Evolutionary conservation across 2,329 filamentous ascomycete genomes (phyloP), one percentile per base, ranked within the genome.

Genomic region (Scytalidium lignicola): DNA sequence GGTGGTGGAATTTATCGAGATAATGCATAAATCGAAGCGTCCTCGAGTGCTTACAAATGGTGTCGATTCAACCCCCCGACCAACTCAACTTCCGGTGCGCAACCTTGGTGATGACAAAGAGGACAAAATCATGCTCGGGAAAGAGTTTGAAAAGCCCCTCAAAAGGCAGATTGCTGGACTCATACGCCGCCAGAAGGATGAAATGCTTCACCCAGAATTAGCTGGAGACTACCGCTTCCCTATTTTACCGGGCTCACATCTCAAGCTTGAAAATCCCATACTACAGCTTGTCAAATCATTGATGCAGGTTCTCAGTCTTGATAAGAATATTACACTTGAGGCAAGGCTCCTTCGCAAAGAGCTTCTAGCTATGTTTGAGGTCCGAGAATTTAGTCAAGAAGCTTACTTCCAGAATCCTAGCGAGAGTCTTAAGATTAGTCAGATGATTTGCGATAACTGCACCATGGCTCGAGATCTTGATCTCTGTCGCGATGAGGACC

Each of bases 211-310:
- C 64, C 86, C 90, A 0, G 90, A 96, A 61, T 80, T 97, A 2
- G 88, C 88, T 1, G 78, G 78, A 13, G 93, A 97, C 67, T 96
- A 95, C 74, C 75, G 76, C 18, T 96, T 97, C 71, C 93, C 93
- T 0, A 66, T 75, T 2, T 79, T 96, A 1, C 90, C 89, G 0
- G 85, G 90, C 45, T 85, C 83, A 1, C 83, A 89, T 60, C 72
- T 82, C 13, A 70, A 73, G 18, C 68, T 75, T 2, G 64, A 69
- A n/a, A 92, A 93, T 60, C 88, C 92, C 0, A 83, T 90, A 0
- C 78, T 99, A 1, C 91, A 97, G 67, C 80, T 99, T 3, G 90
- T 96, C 59, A 99, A 97, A 69, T 82, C 81, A 17, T 79, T 99
- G 41, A 95, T 95, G 83, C 92, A 97, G 65, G 86, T 99, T 9